A percentile compares a stretch with the other conserved stretches of the same genome.
phyloP scores from a whole-genome alignment of 2,329 filamentous ascomycete species.

The Talaromyces sp. region DNA sequence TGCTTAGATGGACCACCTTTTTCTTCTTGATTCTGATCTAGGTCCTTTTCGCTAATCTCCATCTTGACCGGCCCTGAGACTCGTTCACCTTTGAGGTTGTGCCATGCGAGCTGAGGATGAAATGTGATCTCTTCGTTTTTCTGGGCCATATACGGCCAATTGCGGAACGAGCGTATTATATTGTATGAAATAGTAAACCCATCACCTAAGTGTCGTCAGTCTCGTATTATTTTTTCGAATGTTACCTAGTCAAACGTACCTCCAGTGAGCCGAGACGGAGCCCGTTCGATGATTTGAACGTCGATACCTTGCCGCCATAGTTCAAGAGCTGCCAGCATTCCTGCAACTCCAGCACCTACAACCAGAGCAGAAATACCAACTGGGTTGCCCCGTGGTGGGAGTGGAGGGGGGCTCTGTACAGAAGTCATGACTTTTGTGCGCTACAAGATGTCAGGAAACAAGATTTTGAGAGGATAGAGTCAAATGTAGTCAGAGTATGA shows the following conservation, averaged over 20 bases:
- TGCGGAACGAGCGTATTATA: slow-evolving; percentile 6
- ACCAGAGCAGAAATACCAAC: slow-evolving; percentile 9
- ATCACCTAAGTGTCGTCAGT: not conserved
- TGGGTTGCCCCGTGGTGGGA: not conserved
- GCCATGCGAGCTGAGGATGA: slow-evolving; percentile 6
- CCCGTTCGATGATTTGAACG: slow-evolving; percentile 9
- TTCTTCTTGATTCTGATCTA: not conserved
- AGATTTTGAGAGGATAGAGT: not conserved
- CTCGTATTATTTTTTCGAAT: not conserved
- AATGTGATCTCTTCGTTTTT: slow-evolving; percentile 11
- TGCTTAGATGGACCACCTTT: not conserved
- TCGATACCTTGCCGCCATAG: slow-evolving; percentile 12
- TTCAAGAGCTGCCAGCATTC: slow-evolving; percentile 6
- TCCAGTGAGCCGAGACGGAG: slow-evolving; percentile 4
- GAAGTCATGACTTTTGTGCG: not conserved
- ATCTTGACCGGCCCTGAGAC: not conserved
- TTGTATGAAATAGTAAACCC: slow-evolving; percentile 9
- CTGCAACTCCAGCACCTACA: slow-evolving; percentile 9
- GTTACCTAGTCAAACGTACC: not conserved
- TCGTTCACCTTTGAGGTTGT: slow-evolving; percentile 11
- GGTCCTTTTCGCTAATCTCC: not conserved
- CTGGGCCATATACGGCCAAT: slow-evolving; percentile 11
- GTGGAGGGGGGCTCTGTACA: not conserved
- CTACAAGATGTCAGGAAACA: not conserved
- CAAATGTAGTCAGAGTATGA: no score